Base-by-base conservation (phyloP, 2,329 filamentous ascomycete genomes). In the Microcera coccophila region DNA sequence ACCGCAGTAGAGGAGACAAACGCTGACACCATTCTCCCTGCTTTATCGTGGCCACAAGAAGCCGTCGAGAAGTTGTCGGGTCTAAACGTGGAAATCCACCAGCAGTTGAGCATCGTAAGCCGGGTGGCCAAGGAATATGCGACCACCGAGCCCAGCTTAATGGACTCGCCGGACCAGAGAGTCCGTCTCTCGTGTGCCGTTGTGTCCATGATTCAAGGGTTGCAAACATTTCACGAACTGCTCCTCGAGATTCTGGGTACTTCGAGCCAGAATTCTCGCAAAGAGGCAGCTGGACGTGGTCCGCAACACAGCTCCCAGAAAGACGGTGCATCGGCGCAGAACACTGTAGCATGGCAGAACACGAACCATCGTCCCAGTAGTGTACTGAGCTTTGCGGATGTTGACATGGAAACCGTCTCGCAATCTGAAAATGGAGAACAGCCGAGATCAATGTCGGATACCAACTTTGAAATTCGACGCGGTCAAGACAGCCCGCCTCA, bases 151-250 rank as follows among this genome's bases (percentile, higher is more conserved):
- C 33, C 16, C 33, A 36, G 33, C 19, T 21, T 36, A 19, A 36
- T 20, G 17, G 33, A 19, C 33, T 36, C 12, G 11, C 14, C 33
- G 17, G 18, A 19, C 33, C 15, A 36, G 33, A 36, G 19, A 12
- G 14, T 5, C 11, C 9, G 15, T 36, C 33, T 36, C 33, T 36
- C 15, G n/a, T 9, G 24, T 28, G 33, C 17, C 17, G 33, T 36
- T 20, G 33, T 36, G 11, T 36, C 17, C 33, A 36, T 36, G 33
- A 36, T 36, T 8, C 33, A 36, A 12, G 33, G 33, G 16, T 11
- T 36, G 12, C 33, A 36, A n/a, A 36, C 33, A 21, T 36, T 19
- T 20, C 33, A 36, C 16, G n/a, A 10, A 20, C 33, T 36, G 33
- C 33, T 36, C 19, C 15, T 36, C 4, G 33, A 36, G 33, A 36